Evolutionary conservation across 768 basidiomycete genomes (phyloP).

Genomic region (Leccinum variicolor): DNA sequence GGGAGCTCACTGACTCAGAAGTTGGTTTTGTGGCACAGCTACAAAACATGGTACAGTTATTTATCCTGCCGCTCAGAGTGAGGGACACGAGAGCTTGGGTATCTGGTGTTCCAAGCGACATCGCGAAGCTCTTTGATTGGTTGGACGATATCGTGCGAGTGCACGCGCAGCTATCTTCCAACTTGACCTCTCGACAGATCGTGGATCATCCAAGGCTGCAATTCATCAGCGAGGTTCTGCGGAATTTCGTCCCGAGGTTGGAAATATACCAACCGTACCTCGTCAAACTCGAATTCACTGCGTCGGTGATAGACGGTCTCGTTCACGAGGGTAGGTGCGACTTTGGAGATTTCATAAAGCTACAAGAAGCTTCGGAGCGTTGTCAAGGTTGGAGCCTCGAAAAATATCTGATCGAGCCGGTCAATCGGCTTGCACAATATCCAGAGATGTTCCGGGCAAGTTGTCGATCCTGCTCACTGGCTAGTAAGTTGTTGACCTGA

Average conservation of each 20-base stretch:
- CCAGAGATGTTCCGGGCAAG: slow-evolving; percentile 72
- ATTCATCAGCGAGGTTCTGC: slow-evolving; percentile 56
- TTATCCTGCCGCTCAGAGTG: slow-evolving; percentile 73
- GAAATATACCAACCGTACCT: slow-evolving; percentile 90
- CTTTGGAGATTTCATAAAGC: slow-evolving; percentile 80
- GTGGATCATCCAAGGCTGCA: slow-evolving; percentile 44
- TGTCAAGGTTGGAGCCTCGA: slow-evolving; percentile 65
- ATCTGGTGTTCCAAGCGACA: slow-evolving; percentile 66
- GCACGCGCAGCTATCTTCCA: slow-evolving; percentile 59
- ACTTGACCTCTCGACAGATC: slow-evolving; percentile 42
- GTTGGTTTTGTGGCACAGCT: slow-evolving; percentile 63
- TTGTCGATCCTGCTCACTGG: slow-evolving; percentile 1
- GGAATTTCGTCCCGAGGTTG: slow-evolving; percentile 58
- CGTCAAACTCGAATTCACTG: slow-evolving; percentile 62
- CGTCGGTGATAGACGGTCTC: slow-evolving; percentile 48
- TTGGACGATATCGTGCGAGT: slow-evolving; percentile 82
- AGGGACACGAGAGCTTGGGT: slow-evolving; percentile 76
- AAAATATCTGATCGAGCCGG: slow-evolving; percentile 70
- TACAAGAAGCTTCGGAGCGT: slow-evolving; percentile 55
- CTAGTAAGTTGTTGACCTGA: slow-evolving; percentile 3
- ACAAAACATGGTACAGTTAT: slow-evolving; percentile 62
- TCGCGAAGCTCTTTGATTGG: slow-evolving; percentile 81
- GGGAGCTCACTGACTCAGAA: slow-evolving; percentile 69
- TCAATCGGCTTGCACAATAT: slow-evolving; percentile 68
- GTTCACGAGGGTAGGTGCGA: slow-evolving; percentile 53